Conservation (phyloP, 192 early-diverging fungal genomes). For the Gonapodya sp. region DNA sequence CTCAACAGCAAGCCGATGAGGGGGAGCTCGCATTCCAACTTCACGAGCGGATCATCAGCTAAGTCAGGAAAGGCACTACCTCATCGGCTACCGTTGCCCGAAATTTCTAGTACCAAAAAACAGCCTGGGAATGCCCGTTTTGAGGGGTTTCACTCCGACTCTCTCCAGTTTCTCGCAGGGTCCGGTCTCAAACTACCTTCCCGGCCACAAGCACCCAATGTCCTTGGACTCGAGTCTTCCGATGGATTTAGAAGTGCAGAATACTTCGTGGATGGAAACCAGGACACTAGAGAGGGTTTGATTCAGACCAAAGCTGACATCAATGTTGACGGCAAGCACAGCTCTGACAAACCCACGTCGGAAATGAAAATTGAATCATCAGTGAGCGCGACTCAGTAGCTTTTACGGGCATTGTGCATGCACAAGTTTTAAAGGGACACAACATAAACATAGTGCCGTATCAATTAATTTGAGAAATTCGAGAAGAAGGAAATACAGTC, state of each 20-base stretch:
- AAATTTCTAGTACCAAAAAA: background rate
- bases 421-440: too few relatives aligned
- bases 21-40: background rate
- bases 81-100: background rate
- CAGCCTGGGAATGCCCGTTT: background rate
- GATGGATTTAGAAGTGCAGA: background rate
- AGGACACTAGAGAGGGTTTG: too few relatives aligned
- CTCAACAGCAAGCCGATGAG: background rate
- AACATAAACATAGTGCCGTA: too few relatives aligned
- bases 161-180: background rate
- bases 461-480: too few relatives aligned
- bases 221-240: background rate
- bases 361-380: too few relatives aligned
- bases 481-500: too few relatives aligned
- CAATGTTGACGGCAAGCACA: too few relatives aligned
- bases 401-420: too few relatives aligned
- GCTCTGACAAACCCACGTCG: too few relatives aligned
- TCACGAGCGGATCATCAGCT: background rate
- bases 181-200: background rate
- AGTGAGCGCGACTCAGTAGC: too few relatives aligned
- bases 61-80: background rate
- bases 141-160: background rate
- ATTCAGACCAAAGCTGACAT: too few relatives aligned
- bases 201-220: background rate
- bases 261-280: background rate